Evolutionary conservation across 2,329 filamentous ascomycete species (phyloP), one percentile per base, ranked within the genome.

Genomic region (Diaporthe sp.): DNA sequence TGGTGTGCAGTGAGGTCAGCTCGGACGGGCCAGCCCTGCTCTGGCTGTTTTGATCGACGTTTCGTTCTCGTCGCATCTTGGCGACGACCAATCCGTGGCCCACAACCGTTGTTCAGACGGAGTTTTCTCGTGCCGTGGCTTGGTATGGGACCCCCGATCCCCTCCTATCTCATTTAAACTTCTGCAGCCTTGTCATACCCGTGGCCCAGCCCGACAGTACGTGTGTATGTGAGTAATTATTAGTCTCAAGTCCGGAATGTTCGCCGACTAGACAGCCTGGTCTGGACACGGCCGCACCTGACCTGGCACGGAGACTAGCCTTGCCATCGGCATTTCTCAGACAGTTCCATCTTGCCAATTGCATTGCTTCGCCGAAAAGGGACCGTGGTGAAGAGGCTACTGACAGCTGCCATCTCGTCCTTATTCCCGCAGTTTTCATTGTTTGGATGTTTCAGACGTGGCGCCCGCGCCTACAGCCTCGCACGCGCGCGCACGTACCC

Each of bases 51-150:
- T 76, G 74, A 76, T 73, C 71, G 74, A 73, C 74, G 74, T 73
- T 76, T 76, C 71, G 71, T 57, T 68, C 60, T 72, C 73, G 73
- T 71, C 65, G 61, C 73, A 75, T 71, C 65, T 68, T 68, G 65
- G 65, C 65, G 46, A 68, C 65, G 31, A 53, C 65, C 65, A 68
- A 68, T 68, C 46, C 65, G 46, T 22, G 65, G 65, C 65, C 65
- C 65, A 68, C 31, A 39, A 34, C 65, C 46, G 31, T 39, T 68
- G 65, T 68, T 68, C 65, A 39, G 65, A 68, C 65, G 65, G 65
- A 51, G 46, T 28, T 39, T 68, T 34, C n/a, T 42, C 31, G n/a
- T 68, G 31, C 65, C 65, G 65, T 68, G 65, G 65, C 65, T 53
- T 53, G 65, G 65, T 37, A 68, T 68, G 65, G 46, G 46, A 53